phyloP scores from a whole-genome alignment of 805 yeast species.

The Cyberlindnera xylosilytica region DNA sequence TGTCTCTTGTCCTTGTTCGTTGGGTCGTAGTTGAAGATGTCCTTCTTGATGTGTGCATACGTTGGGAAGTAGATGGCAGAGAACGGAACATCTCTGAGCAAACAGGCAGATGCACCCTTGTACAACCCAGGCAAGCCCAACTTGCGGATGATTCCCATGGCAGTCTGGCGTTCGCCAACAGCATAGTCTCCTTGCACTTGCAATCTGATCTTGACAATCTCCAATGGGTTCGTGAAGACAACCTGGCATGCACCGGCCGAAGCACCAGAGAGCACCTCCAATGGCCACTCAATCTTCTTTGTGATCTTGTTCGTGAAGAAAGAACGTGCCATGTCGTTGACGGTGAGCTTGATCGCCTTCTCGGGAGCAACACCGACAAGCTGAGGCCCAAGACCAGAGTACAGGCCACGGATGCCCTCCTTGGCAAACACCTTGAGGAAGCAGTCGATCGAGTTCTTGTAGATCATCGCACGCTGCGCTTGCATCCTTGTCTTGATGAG shows the following conservation, averaged over 20 bases:
- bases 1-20: constrained; percentile 50
- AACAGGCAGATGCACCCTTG: constrained; percentile 88
- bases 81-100: constrained; percentile 93
- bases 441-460: constrained; percentile 83
- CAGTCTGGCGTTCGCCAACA: constrained; percentile 36
- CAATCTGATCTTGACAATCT: constrained; percentile 89
- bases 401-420: constrained; percentile 84
- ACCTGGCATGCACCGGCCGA: constrained; percentile 97
- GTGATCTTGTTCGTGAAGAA: constrained; percentile 53
- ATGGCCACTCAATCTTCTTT: constrained; percentile 46
- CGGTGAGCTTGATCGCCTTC: constrained; percentile 93
- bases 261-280: constrained; percentile 88
- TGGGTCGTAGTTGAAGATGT: constrained; percentile 81
- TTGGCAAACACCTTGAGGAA: constrained; percentile 67
- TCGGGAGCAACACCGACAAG: constrained; percentile 97
- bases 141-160: constrained; percentile 69
- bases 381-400: constrained; percentile 92
- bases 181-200: constrained; percentile 83
- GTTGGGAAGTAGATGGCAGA: constrained; percentile 97
- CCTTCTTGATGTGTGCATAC: constrained; percentile 87
- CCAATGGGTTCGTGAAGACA: constrained; percentile 91
- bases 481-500: constrained; percentile 96
- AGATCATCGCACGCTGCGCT: constrained; percentile 76
- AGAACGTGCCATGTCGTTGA: constrained; percentile 82
- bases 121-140: constrained; percentile 84